Percentiles rank a stretch among this genome's conserved stretches.
These are phyloP conservation scores for Ceratobasidium sp. DNA, from an alignment of 1,284 basidiomycete species.

Conservation along the genomic window DNA sequence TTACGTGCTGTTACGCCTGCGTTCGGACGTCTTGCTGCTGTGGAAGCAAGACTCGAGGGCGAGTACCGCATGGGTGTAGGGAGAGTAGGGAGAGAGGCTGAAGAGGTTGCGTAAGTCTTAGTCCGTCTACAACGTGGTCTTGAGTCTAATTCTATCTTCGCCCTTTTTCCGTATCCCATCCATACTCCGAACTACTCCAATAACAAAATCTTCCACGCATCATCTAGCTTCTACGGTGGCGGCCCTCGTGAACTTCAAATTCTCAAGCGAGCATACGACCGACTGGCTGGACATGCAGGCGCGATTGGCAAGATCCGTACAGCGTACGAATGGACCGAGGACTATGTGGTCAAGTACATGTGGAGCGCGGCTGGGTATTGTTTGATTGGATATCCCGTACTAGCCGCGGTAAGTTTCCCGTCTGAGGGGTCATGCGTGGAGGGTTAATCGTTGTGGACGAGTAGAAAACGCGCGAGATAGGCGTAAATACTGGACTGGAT, in stretches of 20 bases:
- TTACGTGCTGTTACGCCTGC: slow-evolving; percentile 91
- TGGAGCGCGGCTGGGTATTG: slow-evolving; percentile 93
- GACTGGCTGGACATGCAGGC: slow-evolving; percentile 90
- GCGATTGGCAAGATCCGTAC: slow-evolving; percentile 93
- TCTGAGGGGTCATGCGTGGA: slow-evolving; percentile 63
- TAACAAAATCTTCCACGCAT: neutral
- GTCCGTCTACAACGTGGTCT: neutral
- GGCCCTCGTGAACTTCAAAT: slow-evolving; percentile 88
- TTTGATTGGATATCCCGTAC: slow-evolving; percentile 88
- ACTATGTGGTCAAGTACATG: slow-evolving; percentile 94
- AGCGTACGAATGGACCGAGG: slow-evolving; percentile 91
- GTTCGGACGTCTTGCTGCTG: slow-evolving; percentile 91
- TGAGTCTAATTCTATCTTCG: neutral
- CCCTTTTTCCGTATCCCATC: neutral
- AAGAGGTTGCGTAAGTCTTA: slow-evolving; percentile 87
- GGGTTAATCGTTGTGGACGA: slow-evolving; percentile 59
- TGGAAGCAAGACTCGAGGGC: slow-evolving; percentile 77
- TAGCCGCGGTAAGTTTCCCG: slow-evolving; percentile 55
- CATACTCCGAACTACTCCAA: neutral
- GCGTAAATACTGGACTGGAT: slow-evolving; percentile 26
- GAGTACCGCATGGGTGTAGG: slow-evolving; percentile 93
- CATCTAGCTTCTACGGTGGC: slow-evolving; percentile 90
- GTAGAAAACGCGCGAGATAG: slow-evolving; percentile 54
- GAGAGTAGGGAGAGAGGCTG: slow-evolving; percentile 89
- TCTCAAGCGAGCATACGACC: slow-evolving; percentile 82